Evolutionary conservation across 345 rosid species (phyloP).

Genomic region (Angophora floribunda): DNA sequence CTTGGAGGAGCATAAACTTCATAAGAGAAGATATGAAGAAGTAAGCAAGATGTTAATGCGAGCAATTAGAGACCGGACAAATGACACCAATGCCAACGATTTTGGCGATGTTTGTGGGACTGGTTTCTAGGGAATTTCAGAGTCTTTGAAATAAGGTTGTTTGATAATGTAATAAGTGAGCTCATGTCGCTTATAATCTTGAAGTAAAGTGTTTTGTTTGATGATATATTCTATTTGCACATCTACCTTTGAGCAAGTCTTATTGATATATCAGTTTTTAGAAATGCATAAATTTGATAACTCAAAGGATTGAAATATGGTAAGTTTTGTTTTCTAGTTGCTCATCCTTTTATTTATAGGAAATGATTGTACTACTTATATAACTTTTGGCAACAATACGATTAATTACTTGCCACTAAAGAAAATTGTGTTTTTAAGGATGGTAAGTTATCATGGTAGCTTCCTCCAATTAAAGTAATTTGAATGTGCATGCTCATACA

Average conservation of each 20-base stretch:
- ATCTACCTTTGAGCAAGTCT: not conserved
- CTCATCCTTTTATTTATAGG: not conserved
- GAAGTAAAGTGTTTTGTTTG: not conserved
- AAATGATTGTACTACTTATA: not conserved
- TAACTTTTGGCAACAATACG: not conserved
- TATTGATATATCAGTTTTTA: not conserved
- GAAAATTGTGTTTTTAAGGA: not conserved
- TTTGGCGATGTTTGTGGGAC: not conserved
- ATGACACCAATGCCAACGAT: not conserved
- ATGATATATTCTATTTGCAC: not conserved
- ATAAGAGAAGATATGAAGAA: not conserved
- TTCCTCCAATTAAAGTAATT: not conserved
- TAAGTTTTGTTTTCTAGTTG: not conserved
- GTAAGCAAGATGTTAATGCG: not conserved
- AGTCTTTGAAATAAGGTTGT: not conserved
- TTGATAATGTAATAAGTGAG: not conserved
- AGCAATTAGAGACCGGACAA: not conserved
- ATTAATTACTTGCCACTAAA: not conserved
- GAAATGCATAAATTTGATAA: not conserved
- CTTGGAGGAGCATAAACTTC: not conserved
- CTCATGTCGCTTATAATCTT: not conserved
- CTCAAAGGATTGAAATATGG: not conserved
- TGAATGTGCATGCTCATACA: not conserved
- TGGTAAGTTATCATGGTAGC: not conserved
- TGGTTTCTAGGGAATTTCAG: not conserved